Conservation (phyloP, 2,329 filamentous ascomycete genomes). For the Arthroderma sp. region DNA sequence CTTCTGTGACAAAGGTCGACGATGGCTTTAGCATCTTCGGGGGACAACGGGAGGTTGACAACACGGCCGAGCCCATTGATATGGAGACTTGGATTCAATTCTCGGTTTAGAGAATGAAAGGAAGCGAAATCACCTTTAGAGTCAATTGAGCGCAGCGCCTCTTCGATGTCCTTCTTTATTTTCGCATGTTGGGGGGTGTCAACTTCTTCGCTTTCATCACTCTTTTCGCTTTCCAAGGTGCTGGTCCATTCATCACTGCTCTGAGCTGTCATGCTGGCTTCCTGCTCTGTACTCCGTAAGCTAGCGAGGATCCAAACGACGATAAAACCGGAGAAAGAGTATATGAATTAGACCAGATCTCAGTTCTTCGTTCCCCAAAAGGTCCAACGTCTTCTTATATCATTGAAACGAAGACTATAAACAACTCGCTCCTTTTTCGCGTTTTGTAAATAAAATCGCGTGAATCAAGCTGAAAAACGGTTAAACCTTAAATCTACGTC, state of each 20-base stretch:
- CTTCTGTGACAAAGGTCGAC: constrained; percentile 12
- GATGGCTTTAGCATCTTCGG: constrained; percentile 14
- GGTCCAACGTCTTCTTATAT: too few species aligned
- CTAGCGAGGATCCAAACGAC: background rate
- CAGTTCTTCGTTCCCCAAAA: too few species aligned
- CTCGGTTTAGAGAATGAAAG: background rate
- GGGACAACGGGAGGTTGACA: constrained; percentile 15
- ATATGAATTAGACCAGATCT: too few species aligned
- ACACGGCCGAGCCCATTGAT: constrained; percentile 11
- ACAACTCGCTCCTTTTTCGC: too few species aligned
- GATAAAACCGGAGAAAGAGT: background rate
- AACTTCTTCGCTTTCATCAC: background rate
- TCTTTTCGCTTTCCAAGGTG: background rate
- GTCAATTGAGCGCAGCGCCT: background rate
- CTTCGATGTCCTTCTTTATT: background rate
- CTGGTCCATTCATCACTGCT: background rate
- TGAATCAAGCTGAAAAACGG: too few species aligned
- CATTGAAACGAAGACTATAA: too few species aligned
- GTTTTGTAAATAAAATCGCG: too few species aligned
- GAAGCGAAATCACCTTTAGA: background rate
- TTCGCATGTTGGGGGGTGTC: background rate
- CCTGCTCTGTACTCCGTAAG: background rate
- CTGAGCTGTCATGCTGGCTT: background rate
- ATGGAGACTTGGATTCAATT: constrained; percentile 13
- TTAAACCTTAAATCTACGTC: too few species aligned